phyloP scores from a whole-genome alignment of 2,329 filamentous ascomycete species.

The Fusarium fracticaudum region DNA sequence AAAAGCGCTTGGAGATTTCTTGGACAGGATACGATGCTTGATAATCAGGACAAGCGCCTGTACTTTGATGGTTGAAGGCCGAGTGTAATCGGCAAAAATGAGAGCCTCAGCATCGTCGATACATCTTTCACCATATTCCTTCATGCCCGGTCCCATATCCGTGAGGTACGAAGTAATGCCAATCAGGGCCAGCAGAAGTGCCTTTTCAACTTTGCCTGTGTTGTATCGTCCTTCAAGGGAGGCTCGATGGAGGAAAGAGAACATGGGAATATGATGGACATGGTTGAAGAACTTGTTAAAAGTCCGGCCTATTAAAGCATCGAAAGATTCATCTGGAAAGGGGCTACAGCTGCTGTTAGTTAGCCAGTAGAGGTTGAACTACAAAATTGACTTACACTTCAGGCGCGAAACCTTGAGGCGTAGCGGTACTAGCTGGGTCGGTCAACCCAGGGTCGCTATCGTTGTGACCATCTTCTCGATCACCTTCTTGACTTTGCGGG shows the following conservation, averaged over 20 bases:
- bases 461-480: slow-evolving; percentile 47
- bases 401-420: slow-evolving; percentile 47
- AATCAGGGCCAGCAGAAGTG: slow-evolving; percentile 63
- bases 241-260: slow-evolving; percentile 67
- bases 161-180: slow-evolving; percentile 66
- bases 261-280: slow-evolving; percentile 67
- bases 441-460: slow-evolving; percentile 50
- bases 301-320: slow-evolving; percentile 60
- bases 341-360: slow-evolving; percentile 43
- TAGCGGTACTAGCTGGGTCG: slow-evolving; percentile 47
- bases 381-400: slow-evolving; percentile 46
- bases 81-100: slow-evolving; percentile 63
- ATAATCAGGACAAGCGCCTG: slow-evolving; percentile 58
- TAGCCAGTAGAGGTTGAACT: slow-evolving; percentile 20
- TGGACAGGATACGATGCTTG: slow-evolving; percentile 56
- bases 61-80: slow-evolving; percentile 66
- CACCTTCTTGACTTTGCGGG: slow-evolving; percentile 48
- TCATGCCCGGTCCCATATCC: slow-evolving; percentile 62
- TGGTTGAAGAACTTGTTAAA: slow-evolving; percentile 68
- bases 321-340: slow-evolving; percentile 55
- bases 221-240: slow-evolving; percentile 69
- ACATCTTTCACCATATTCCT: slow-evolving; percentile 63
- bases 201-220: slow-evolving; percentile 64
- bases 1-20: slow-evolving; percentile 56
- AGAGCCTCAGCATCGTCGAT: slow-evolving; percentile 64